Base-by-base conservation (phyloP, 108 stramenopile genomes). In the Mayamaea pseudoterrestris region DNA sequence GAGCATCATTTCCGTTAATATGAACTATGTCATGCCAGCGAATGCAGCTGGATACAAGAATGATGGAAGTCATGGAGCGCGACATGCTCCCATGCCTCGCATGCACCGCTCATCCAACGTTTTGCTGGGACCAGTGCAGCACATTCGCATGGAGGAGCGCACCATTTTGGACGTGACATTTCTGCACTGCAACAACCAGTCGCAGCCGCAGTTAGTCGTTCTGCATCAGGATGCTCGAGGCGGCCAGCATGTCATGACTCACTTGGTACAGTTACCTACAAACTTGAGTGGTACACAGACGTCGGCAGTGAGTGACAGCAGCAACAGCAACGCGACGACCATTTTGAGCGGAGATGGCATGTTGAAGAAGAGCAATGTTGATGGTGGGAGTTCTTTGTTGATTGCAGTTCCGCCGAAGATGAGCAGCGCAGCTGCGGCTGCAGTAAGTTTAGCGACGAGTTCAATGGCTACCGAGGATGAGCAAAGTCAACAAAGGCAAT, bases 151-250 rank as follows among this genome's bases (percentile, higher is more conserved):
- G 22, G 88, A 90, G 48, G 78, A 90, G 55, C 64, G 68, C 2
- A 78, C 69, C 4, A 27, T 90, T 1, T 42, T 80, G 28, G 61
- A 59, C 34, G 62, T 85, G 52, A 12, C 61, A 3, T 79, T 85
- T 51, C 44, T 85, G 14, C 64, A 74, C 25, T 32, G 20, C 17
- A 35, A 40, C 42, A 55, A 13, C 3, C 13, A 51, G 17, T 14
- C 17, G 26, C 46, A 70, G 11, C 88, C 82, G 16, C 83, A 85
- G 59, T 30, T 90, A 30, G 55, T 57, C 26, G n/a, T 90, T 25
- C 45, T 90, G 55, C 73, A 85, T 44, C 83, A 83, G 54, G 87
- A 89, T 65, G 66, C 70, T 2, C 50, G 68, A 21, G 77, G 80
- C 0, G 52, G 44, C 28, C 83, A 85, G 51, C 88, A 85, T 57